These are phyloP conservation scores for Candida andamanensis DNA, from an alignment of 805 yeast species.

Conservation along the genomic window DNA sequence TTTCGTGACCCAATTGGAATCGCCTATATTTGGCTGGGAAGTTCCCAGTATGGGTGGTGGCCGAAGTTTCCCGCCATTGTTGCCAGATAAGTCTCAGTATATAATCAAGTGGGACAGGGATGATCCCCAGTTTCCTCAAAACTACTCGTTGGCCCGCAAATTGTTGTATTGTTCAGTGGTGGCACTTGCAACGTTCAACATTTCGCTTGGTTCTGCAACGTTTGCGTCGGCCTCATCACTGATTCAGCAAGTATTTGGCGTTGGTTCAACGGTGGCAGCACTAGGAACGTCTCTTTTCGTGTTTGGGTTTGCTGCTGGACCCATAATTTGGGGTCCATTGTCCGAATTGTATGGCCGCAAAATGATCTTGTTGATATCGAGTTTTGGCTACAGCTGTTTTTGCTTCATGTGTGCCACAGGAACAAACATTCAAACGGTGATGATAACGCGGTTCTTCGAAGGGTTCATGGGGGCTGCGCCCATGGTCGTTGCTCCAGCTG, in stretches of 20 bases:
- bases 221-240: conserved; percentile 48
- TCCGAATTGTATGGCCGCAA: conserved; percentile 32
- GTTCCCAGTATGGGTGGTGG: conserved; percentile 56
- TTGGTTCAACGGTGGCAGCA: conserved; percentile 62
- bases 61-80: conserved; percentile 54
- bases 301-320: conserved; percentile 88
- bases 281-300: conserved; percentile 75
- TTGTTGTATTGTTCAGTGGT: conserved; percentile 18
- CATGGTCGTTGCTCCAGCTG: conserved; percentile 76
- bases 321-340: conserved; percentile 63
- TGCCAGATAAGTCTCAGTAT: conserved; percentile 50
- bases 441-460: conserved; percentile 72
- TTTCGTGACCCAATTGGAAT: background rate
- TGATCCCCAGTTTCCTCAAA: conserved; percentile 76
- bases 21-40: background rate
- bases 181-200: conserved; percentile 27
- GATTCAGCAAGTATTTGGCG: conserved; percentile 44
- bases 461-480: conserved; percentile 86
- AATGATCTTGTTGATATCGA: conserved; percentile 40
- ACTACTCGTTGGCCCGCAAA: conserved; percentile 48
- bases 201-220: conserved; percentile 75
- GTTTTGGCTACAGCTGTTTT: conserved; percentile 29
- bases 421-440: conserved; percentile 66
- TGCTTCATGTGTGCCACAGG: conserved; percentile 66
- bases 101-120: conserved; percentile 69